Percentiles rank a stretch among this genome's conserved stretches.
Evolutionary conservation across 2,329 filamentous ascomycete species (phyloP).

Genomic region (Diaporthe amygdali): DNA sequence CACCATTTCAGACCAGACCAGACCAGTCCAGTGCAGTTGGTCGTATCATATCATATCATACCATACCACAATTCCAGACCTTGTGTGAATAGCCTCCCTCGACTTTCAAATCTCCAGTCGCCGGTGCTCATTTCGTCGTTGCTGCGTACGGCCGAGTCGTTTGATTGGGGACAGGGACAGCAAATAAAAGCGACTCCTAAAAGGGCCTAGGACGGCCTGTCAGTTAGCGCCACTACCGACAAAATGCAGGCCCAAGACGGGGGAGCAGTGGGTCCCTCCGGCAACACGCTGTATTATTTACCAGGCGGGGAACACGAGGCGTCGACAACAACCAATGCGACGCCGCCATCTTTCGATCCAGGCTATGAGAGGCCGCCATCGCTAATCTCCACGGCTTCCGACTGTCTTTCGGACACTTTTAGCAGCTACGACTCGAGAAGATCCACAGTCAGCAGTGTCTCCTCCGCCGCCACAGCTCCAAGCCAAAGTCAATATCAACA

Average conservation of each 20-base stretch:
- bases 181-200: constrained; percentile 3
- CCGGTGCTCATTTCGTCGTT: constrained; percentile 3
- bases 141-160: neutral
- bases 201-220: constrained; percentile 6
- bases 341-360: neutral
- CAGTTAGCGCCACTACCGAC: constrained; percentile 5
- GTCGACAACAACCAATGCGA: constrained; percentile 18
- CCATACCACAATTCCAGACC: neutral
- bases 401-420: constrained; percentile 32
- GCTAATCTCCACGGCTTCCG: constrained; percentile 30
- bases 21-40: neutral
- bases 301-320: constrained; percentile 13
- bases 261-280: constrained; percentile 9
- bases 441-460: constrained; percentile 36
- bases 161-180: constrained; percentile 1
- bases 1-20: neutral
- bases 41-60: neutral
- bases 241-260: constrained; percentile 9
- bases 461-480: constrained; percentile 27
- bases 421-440: constrained; percentile 35
- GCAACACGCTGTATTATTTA: constrained; percentile 14
- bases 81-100: constrained; percentile 3
- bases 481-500: constrained; percentile 16
- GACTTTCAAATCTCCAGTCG: neutral
- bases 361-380: constrained; percentile 6